phyloP scores from a whole-genome alignment of 2,329 filamentous ascomycete genomes.

The Cladosporium velox region DNA sequence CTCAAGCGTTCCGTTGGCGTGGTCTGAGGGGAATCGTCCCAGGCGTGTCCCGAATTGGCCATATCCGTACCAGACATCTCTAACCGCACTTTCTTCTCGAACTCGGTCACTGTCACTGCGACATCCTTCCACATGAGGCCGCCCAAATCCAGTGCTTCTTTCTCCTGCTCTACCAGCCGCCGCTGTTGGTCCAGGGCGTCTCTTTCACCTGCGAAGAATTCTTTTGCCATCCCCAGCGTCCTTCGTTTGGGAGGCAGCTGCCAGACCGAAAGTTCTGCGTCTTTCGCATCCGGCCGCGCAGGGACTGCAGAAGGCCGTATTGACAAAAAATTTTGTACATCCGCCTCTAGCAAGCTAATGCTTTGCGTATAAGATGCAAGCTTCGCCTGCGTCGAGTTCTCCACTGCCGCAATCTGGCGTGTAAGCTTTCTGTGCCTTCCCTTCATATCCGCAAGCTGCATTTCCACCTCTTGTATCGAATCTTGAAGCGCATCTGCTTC shows the following conservation, averaged over 20 bases:
- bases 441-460: constrained; percentile 63
- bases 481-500: constrained; percentile 57
- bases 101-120: constrained; percentile 60
- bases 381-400: constrained; percentile 68
- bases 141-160: constrained; percentile 67
- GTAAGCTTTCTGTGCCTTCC: constrained; percentile 61
- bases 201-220: constrained; percentile 70
- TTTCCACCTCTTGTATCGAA: constrained; percentile 67
- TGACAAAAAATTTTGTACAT: constrained; percentile 60
- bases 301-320: constrained; percentile 22
- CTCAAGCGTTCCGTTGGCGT: constrained; percentile 31
- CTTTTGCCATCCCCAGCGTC: constrained; percentile 68
- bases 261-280: constrained; percentile 35
- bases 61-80: constrained; percentile 49
- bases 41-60: constrained; percentile 30
- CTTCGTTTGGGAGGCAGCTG: constrained; percentile 64
- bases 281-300: constrained; percentile 20
- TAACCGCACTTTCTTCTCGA: constrained; percentile 64
- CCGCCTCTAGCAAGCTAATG: constrained; percentile 64
- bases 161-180: constrained; percentile 61
- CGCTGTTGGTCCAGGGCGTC: constrained; percentile 57
- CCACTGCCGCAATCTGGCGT: constrained; percentile 62
- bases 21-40: constrained; percentile 31
- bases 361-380: constrained; percentile 71
- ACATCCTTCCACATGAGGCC: constrained; percentile 66